phyloP scores from a whole-genome alignment of 2,329 filamentous ascomycete species.

The Trichoderma sp. region DNA sequence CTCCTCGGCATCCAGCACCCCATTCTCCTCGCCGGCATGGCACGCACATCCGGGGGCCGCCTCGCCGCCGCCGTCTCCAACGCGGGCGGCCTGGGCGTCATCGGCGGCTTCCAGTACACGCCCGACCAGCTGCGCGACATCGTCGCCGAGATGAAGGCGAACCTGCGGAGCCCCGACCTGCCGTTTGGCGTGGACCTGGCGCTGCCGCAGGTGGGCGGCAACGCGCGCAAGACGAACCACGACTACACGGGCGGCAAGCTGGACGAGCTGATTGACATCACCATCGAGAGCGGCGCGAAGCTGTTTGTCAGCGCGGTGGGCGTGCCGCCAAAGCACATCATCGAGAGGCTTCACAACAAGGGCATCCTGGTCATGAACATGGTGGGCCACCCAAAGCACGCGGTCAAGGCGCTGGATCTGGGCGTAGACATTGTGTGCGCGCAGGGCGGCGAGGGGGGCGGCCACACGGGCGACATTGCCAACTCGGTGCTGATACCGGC shows the following conservation, averaged over 20 bases:
- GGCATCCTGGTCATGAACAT: conserved; percentile 94
- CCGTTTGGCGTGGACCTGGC: conserved; percentile 93
- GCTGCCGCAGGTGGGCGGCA: conserved; percentile 82
- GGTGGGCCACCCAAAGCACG: conserved; percentile 91
- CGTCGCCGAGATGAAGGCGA: conserved; percentile 81
- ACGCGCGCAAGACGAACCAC: conserved; percentile 87
- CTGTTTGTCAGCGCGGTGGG: conserved; percentile 89
- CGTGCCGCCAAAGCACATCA: conserved; percentile 73
- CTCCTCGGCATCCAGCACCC: conserved; percentile 86
- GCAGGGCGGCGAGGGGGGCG: conserved; percentile 91
- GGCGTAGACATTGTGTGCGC: conserved; percentile 91
- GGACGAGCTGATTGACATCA: conserved; percentile 84
- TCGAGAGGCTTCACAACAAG: conserved; percentile 75
- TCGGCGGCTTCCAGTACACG: conserved; percentile 72
- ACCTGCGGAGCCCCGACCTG: conserved; percentile 65
- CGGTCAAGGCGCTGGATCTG: conserved; percentile 80
- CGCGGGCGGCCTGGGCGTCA: conserved; percentile 80
- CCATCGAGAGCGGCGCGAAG: conserved; percentile 78
- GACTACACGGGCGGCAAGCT: conserved; percentile 92
- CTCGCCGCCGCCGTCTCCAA: conserved; percentile 88
- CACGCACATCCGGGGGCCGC: conserved; percentile 74
- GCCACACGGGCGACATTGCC: conserved; percentile 86
- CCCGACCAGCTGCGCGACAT: conserved; percentile 75
- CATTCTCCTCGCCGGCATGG: conserved; percentile 92
- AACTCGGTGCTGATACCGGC: conserved; percentile 85